Evolutionary conservation across 164 flowering plant species (phyloP).

Genomic region (Aristolochia fimbriata): DNA sequence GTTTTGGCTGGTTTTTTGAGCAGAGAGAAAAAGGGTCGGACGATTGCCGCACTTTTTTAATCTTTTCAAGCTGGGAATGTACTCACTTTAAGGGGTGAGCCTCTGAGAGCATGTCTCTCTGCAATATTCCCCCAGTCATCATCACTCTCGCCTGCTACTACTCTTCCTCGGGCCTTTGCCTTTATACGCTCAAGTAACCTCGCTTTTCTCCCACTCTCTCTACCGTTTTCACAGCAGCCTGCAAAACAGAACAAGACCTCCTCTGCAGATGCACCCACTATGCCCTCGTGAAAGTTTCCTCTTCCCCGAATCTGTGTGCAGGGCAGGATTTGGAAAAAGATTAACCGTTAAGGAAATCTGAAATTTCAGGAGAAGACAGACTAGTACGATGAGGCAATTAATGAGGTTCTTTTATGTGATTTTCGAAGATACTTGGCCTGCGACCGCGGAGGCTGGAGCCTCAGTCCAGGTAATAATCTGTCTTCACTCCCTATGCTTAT

Average conservation of each 20-base stretch:
- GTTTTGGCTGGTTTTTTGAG: slow-evolving; percentile 1
- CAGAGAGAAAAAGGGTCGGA: slow-evolving; percentile 6
- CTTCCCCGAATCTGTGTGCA: neutral
- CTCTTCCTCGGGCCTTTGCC: slow-evolving; percentile 2
- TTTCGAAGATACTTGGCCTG: no score
- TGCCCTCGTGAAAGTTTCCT: neutral
- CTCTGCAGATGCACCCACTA: neutral
- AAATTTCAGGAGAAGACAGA: neutral
- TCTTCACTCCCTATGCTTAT: no score
- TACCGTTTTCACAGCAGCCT: slow-evolving; percentile 1
- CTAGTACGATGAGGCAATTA: no score
- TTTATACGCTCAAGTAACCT: neutral
- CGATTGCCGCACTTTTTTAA: slow-evolving; percentile 5
- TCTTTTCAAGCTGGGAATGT: slow-evolving; percentile 20
- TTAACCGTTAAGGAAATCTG: neutral
- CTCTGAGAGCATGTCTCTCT: slow-evolving; percentile 8
- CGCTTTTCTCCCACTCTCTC: neutral
- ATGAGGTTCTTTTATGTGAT: no score
- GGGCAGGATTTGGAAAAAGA: neutral
- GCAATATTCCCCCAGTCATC: slow-evolving; percentile 12
- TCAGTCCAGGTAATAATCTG: no score
- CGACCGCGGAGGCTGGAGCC: no score
- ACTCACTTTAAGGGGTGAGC: slow-evolving; percentile 12
- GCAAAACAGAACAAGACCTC: neutral
- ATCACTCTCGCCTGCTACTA: slow-evolving; percentile 7